Conservation (phyloP, 768 basidiomycete species). For the Lepiota subincarnata region DNA sequence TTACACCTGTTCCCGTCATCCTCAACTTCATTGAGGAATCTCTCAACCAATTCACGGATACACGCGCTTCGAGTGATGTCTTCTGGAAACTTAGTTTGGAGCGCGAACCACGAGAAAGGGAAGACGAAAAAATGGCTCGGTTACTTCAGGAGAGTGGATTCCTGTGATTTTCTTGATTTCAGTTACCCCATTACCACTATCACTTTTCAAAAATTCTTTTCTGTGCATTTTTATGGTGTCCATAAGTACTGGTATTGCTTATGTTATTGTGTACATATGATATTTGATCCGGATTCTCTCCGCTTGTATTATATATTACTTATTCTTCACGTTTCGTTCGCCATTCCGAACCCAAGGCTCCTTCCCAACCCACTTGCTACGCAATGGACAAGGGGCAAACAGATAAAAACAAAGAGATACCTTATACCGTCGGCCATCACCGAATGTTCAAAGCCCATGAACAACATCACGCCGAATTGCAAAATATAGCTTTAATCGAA, state of each 20-base stretch:
- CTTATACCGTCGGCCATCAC: too few species aligned
- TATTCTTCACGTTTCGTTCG: neutral
- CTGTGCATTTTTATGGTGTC: constrained; percentile 13
- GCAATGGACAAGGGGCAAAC: too few species aligned
- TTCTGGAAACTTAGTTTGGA: constrained; percentile 86
- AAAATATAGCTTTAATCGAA: too few species aligned
- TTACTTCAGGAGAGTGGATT: constrained; percentile 87
- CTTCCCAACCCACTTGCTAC: too few species aligned
- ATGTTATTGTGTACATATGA: constrained; percentile 18
- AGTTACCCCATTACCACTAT: neutral
- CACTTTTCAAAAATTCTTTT: neutral
- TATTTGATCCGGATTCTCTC: neutral
- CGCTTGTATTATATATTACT: neutral
- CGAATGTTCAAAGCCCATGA: too few species aligned
- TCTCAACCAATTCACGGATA: constrained; percentile 64
- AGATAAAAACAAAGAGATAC: too few species aligned
- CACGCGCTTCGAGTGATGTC: constrained; percentile 63
- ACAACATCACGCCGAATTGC: too few species aligned
- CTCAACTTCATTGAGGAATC: constrained; percentile 76
- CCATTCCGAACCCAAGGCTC: neutral
- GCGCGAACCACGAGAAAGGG: constrained; percentile 90
- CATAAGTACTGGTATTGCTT: constrained; percentile 19
- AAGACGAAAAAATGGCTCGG: constrained; percentile 95
- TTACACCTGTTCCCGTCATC: constrained; percentile 62
- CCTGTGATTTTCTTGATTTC: constrained; percentile 36